These are phyloP conservation scores for Spathaspora sp. DNA, from an alignment of 1,139 yeast genomes.

Conservation along the genomic window DNA sequence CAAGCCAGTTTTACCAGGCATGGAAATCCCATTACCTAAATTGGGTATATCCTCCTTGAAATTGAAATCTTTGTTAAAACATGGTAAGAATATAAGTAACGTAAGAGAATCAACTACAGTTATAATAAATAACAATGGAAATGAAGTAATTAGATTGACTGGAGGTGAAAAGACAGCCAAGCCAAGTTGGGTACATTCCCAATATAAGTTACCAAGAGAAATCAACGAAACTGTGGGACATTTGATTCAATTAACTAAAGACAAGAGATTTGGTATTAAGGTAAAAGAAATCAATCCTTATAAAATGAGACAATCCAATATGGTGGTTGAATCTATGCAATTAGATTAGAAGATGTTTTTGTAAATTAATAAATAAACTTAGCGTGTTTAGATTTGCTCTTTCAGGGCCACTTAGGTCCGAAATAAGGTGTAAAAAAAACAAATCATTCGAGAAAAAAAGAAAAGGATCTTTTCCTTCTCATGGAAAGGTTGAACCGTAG, in stretches of 20 bases:
- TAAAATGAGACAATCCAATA: slow-evolving; percentile 26
- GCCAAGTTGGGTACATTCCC: slow-evolving; percentile 88
- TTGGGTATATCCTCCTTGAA: slow-evolving; percentile 67
- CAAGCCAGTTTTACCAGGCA: slow-evolving; percentile 68
- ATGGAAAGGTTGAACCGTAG: neutral
- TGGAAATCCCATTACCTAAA: slow-evolving; percentile 70
- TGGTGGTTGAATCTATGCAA: slow-evolving; percentile 34
- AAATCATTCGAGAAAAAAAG: no score
- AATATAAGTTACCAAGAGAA: slow-evolving; percentile 50
- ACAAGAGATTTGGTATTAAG: slow-evolving; percentile 64
- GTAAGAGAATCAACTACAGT: slow-evolving; percentile 83
- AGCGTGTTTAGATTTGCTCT: no score
- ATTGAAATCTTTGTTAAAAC: slow-evolving; percentile 60
- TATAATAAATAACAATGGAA: slow-evolving; percentile 24
- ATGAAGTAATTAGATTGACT: slow-evolving; percentile 70
- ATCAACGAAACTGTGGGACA: slow-evolving; percentile 51
- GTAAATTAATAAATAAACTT: slow-evolving; percentile 1
- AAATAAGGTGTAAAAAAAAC: neutral
- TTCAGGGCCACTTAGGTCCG: neutral
- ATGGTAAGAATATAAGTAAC: slow-evolving; percentile 49
- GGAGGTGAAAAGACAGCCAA: slow-evolving; percentile 69
- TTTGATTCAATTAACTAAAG: slow-evolving; percentile 59
- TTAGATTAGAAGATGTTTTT: slow-evolving; percentile 23
- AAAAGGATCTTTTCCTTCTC: neutral
- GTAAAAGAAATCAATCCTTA: slow-evolving; percentile 62